Evolutionary conservation across 2,329 filamentous ascomycete species (phyloP).

Genomic region (Bipolaris victoriae): DNA sequence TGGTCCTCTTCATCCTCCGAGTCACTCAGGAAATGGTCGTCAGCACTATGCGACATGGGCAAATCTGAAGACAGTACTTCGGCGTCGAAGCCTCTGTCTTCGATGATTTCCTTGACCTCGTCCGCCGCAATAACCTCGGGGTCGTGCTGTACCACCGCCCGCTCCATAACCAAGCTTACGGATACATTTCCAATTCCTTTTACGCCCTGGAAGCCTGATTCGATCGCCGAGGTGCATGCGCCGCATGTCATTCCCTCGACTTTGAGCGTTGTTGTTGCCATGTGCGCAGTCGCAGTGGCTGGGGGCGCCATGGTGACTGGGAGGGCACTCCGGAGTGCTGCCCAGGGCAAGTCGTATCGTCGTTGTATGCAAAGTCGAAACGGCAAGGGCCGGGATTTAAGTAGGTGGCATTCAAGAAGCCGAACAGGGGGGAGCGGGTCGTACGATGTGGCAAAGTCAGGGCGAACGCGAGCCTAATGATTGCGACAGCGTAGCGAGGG

Average conservation of each 20-base stretch:
- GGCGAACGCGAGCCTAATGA: constrained; percentile 14
- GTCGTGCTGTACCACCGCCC: constrained; percentile 93
- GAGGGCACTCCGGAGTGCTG: constrained; percentile 9
- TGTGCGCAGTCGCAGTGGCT: constrained; percentile 55
- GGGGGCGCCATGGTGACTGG: constrained; percentile 35
- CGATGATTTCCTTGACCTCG: constrained; percentile 81
- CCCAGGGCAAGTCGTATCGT: not conserved
- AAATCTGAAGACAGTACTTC: constrained; percentile 84
- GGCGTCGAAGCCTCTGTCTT: constrained; percentile 91
- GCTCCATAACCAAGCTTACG: constrained; percentile 92
- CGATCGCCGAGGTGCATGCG: constrained; percentile 93
- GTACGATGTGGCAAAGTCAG: constrained; percentile 21
- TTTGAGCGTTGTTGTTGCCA: constrained; percentile 89
- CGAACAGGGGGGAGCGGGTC: constrained; percentile 21
- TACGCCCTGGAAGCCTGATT: constrained; percentile 84
- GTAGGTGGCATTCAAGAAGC: constrained; percentile 15
- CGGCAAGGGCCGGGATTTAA: not conserved
- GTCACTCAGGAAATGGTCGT: constrained; percentile 46
- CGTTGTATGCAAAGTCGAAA: constrained; percentile 3
- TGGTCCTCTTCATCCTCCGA: constrained; percentile 44
- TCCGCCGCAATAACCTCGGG: constrained; percentile 74
- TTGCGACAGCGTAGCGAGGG: constrained; percentile 19
- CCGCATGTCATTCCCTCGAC: constrained; percentile 90
- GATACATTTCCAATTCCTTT: constrained; percentile 85
- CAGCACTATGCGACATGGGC: constrained; percentile 56